phyloP scores from a whole-genome alignment of 2,329 filamentous ascomycete genomes.

The Botrytis medusae region DNA sequence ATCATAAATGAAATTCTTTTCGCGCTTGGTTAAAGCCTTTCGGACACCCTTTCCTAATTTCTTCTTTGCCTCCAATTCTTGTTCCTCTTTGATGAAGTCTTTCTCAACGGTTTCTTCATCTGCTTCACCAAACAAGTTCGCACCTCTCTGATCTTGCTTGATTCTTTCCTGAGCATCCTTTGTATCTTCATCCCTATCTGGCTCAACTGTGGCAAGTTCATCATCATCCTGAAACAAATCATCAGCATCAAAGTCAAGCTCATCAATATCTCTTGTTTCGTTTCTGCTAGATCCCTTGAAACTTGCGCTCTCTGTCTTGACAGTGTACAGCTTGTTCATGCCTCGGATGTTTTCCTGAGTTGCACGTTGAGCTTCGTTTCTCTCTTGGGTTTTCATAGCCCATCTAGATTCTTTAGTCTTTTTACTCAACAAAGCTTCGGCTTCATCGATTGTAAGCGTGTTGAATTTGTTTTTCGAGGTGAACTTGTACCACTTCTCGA shows the following conservation, averaged over 20 bases:
- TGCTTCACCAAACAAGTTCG: conserved; percentile 74
- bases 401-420: conserved; percentile 76
- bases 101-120: conserved; percentile 72
- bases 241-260: conserved; percentile 65
- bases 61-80: conserved; percentile 67
- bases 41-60: conserved; percentile 73
- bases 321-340: conserved; percentile 50
- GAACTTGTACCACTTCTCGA: conserved; percentile 96
- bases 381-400: conserved; percentile 69
- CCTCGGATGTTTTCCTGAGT: conserved; percentile 55
- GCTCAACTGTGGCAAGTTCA: conserved; percentile 72
- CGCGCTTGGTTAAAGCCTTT: conserved; percentile 79
- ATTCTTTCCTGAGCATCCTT: conserved; percentile 72
- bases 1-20: conserved; percentile 84
- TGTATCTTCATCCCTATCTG: conserved; percentile 76
- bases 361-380: conserved; percentile 56
- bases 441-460: conserved; percentile 76
- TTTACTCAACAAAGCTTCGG: conserved; percentile 78
- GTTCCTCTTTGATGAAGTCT: conserved; percentile 67
- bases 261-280: conserved; percentile 69
- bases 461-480: conserved; percentile 77
- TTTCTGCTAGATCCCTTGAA: conserved; percentile 60
- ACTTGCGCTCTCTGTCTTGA: conserved; percentile 69
- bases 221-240: conserved; percentile 86
- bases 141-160: conserved; percentile 78